Base-by-base conservation (phyloP, 2,329 filamentous ascomycete species). In the Byssoonygena ceratinophila region DNA sequence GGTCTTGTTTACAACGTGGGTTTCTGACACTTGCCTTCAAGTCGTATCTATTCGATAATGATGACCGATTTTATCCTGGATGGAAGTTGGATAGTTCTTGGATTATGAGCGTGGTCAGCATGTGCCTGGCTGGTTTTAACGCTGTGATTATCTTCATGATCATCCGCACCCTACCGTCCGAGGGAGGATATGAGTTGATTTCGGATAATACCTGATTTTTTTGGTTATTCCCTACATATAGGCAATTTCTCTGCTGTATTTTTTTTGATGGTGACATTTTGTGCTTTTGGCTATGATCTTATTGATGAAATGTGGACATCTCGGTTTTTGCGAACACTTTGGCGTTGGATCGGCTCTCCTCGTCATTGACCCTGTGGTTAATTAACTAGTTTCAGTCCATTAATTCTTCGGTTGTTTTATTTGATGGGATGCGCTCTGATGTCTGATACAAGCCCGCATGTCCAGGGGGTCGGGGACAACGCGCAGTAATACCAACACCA, bases 171-270 rank as follows among this genome's bases (percentile, higher is more conserved):
- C 73, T 95, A 40, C 84, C 87, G 0, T 78, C 81, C 0, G 90
- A 96, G 66, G 87, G 85, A 62, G 90, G 87, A 52, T 96, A 95
- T 71, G 87, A 94, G 66, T 78, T 87, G 57, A 87, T 82, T 64
- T 81, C 74, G 6, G 71, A 73, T 39, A 44, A 49, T 29, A 46
- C 23, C 39, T 54, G 23, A 54, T 44, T 6, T 3, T n/a, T 43
- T 36, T 36, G 4, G 3, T 23, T 23, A 4, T 22, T 43, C 6
- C n/a, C 9, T 11, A 3, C 14, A 8, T 16, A 22, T 16, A 22
- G 4, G 23, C 11, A 12, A 16, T 9, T 29, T 31, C 16, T 8
- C 25, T 12, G 14, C 7, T 20, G n/a, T 45, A 44, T 44, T n/a
- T 27, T 44, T 44, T 4, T 29, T 3, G 4, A n/a, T 8, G 9